Evolutionary conservation across 495 filamentous ascomycete species (phyloP).

Genomic region (Friedmanniomyces simplex): DNA sequence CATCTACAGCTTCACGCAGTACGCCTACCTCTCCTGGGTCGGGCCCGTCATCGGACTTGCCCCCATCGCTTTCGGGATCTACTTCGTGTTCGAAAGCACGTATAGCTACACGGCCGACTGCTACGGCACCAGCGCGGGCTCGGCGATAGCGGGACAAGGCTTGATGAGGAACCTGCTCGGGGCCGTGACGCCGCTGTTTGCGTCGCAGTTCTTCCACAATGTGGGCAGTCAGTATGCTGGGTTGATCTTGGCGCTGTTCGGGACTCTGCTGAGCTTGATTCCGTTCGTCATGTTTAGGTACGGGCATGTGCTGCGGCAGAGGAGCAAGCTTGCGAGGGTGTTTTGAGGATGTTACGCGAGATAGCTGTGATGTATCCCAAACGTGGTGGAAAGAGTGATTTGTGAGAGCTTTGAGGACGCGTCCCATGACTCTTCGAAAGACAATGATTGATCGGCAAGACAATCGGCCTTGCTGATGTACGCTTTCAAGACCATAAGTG

Average conservation of each 20-base stretch:
- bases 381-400: no score
- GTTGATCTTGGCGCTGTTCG: constrained; percentile 34
- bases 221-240: constrained; percentile 35
- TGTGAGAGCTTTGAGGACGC: no score
- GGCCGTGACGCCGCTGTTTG: constrained; percentile 24
- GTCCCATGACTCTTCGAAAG: no score
- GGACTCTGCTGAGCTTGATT: constrained; percentile 34
- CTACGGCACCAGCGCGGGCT: constrained; percentile 37
- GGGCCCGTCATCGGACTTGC: constrained; percentile 14
- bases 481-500: no score
- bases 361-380: neutral
- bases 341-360: no score
- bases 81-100: constrained; percentile 18
- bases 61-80: constrained; percentile 17
- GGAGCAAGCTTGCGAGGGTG: constrained; percentile 18
- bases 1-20: constrained; percentile 21
- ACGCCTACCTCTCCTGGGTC: constrained; percentile 14
- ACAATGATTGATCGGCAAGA: no score
- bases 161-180: constrained; percentile 23
- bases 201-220: constrained; percentile 18
- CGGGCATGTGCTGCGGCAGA: constrained; percentile 33
- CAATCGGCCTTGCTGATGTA: no score
- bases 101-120: constrained; percentile 24
- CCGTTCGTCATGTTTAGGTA: constrained; percentile 35
- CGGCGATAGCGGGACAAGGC: constrained; percentile 24